Evolutionary conservation across 2,329 filamentous ascomycete genomes (phyloP).

Genomic region (Pyricularia grisea): DNA sequence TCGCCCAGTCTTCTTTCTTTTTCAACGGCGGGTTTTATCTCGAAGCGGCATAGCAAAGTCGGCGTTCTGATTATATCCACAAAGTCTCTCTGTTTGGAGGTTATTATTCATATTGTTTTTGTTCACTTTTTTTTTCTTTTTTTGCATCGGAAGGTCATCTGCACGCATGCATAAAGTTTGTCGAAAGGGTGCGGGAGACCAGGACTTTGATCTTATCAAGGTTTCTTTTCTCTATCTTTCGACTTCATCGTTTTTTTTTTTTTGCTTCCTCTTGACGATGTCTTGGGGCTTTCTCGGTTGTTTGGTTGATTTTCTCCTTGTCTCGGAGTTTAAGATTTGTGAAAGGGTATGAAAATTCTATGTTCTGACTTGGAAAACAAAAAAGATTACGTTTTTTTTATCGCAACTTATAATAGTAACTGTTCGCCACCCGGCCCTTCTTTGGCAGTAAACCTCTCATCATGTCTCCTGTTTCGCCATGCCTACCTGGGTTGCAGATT

Average conservation of each 20-base stretch:
- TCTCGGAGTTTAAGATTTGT: neutral
- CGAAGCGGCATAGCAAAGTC: neutral
- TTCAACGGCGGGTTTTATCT: neutral
- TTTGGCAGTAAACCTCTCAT: neutral
- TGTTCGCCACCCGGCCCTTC: neutral
- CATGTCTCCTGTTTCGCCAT: neutral
- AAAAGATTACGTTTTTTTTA: neutral
- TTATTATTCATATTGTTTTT: neutral
- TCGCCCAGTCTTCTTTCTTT: too few species aligned
- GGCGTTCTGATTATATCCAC: neutral
- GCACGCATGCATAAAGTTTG: neutral
- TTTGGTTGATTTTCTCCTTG: neutral
- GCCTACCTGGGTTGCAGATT: too few species aligned
- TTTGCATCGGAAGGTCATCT: neutral
- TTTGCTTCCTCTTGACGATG: neutral
- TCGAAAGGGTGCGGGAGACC: neutral
- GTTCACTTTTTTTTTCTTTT: neutral
- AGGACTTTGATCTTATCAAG: neutral
- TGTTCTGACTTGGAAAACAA: neutral
- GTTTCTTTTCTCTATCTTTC: neutral
- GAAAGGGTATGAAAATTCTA: neutral
- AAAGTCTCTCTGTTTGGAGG: neutral
- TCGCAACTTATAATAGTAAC: neutral
- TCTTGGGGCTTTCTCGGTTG: neutral
- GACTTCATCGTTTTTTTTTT: neutral